Evolutionary conservation across 2,329 filamentous ascomycete genomes (phyloP).

Genomic region (Trichoderma pleuroti): DNA sequence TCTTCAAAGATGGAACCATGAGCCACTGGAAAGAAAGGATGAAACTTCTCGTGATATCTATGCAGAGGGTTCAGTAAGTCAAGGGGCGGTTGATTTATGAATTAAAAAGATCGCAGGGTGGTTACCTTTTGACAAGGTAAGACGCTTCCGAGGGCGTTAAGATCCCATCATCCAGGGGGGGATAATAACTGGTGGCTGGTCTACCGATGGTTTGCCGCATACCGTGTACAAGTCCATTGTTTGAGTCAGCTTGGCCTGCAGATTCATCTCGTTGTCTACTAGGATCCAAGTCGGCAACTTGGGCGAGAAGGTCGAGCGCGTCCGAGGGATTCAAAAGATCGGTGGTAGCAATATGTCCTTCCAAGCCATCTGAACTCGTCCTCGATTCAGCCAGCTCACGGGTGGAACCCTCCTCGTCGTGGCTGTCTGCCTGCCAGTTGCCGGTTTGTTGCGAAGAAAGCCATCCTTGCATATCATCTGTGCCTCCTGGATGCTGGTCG

Average conservation of each 20-base stretch:
- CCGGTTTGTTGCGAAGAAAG: neutral
- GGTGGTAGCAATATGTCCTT: neutral
- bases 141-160: neutral
- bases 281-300: conserved; percentile 4
- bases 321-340: conserved; percentile 2
- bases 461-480: neutral
- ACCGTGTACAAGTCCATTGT: neutral
- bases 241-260: neutral
- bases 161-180: neutral
- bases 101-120: neutral
- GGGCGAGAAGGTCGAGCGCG: neutral
- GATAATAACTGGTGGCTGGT: neutral
- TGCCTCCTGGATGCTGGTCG: neutral
- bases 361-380: neutral
- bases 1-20: neutral
- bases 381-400: neutral
- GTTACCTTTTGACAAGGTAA: neutral
- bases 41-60: neutral
- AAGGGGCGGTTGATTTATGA: neutral
- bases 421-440: neutral
- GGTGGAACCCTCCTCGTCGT: neutral
- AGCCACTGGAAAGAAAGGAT: neutral
- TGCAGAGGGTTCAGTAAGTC: neutral
- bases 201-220: neutral
- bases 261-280: neutral